Conservation (phyloP, 2,329 filamentous ascomycete species). For the Botrytis galanthina region DNA sequence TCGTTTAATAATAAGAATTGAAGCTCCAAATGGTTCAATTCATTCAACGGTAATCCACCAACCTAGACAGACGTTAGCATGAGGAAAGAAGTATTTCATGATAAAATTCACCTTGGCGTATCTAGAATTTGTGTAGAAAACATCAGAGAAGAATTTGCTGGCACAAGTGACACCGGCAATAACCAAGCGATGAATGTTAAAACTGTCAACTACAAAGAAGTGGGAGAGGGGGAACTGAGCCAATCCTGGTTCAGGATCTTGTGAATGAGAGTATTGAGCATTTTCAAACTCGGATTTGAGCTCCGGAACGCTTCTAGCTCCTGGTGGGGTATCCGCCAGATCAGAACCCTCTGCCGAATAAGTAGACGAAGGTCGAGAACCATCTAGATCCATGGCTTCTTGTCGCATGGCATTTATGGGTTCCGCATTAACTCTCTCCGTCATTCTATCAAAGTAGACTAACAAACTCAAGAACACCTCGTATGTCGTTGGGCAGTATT, state of each 20-base stretch:
- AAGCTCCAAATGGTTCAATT: constrained; percentile 93
- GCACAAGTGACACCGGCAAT: constrained; percentile 97
- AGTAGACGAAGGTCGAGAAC: constrained; percentile 33
- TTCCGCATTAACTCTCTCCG: constrained; percentile 84
- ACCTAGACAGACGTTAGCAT: constrained; percentile 56
- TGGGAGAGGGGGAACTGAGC: constrained; percentile 50
- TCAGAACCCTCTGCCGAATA: constrained; percentile 37
- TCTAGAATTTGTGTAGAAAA: constrained; percentile 98
- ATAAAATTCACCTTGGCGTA: constrained; percentile 80
- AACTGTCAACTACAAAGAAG: constrained; percentile 96
- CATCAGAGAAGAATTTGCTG: constrained; percentile 98
- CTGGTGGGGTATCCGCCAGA: constrained; percentile 34
- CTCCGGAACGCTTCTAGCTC: constrained; percentile 34
- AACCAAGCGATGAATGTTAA: constrained; percentile 95
- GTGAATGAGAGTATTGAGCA: constrained; percentile 34
- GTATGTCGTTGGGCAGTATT: constrained; percentile 97
- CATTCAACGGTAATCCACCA: constrained; percentile 83
- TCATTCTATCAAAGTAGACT: constrained; percentile 99
- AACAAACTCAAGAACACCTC: constrained; percentile 94
- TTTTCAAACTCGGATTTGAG: constrained; percentile 32
- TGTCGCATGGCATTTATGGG: constrained; percentile 64
- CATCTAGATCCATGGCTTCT: constrained; percentile 34
- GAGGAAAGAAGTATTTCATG: not conserved
- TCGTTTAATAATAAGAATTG: constrained; percentile 96
- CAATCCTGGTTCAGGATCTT: constrained; percentile 27